These are phyloP conservation scores for Peterozyma xylosa DNA, from an alignment of 805 yeast species.

Conservation along the genomic window DNA sequence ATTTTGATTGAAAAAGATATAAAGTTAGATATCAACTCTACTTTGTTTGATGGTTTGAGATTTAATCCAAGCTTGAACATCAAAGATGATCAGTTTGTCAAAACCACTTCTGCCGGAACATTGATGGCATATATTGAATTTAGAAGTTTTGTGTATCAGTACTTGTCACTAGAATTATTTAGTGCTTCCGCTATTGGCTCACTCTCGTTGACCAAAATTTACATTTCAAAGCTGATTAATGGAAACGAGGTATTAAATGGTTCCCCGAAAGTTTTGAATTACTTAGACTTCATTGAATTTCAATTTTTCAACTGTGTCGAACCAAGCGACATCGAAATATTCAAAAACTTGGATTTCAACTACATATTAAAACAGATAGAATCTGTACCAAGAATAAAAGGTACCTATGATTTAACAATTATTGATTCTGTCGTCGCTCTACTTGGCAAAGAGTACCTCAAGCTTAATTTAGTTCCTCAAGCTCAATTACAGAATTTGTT, in stretches of 20 bases:
- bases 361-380: slow-evolving; percentile 32
- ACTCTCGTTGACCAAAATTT: slow-evolving; percentile 41
- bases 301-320: slow-evolving; percentile 36
- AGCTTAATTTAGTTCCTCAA: background rate
- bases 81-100: slow-evolving; percentile 24
- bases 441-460: background rate
- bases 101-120: slow-evolving; percentile 37
- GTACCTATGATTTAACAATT: slow-evolving; percentile 34
- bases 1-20: slow-evolving; percentile 45
- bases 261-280: slow-evolving; percentile 59
- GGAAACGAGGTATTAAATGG: slow-evolving; percentile 43
- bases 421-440: slow-evolving; percentile 23
- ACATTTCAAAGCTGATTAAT: slow-evolving; percentile 46
- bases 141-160: slow-evolving; percentile 55
- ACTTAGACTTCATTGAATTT: slow-evolving; percentile 65
- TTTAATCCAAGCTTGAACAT: slow-evolving; percentile 35
- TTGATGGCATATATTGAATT: slow-evolving; percentile 54
- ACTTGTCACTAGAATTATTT: slow-evolving; percentile 69
- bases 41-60: slow-evolving; percentile 45
- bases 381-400: background rate
- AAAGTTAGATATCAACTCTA: slow-evolving; percentile 36
- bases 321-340: slow-evolving; percentile 25
- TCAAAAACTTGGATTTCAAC: slow-evolving; percentile 29
- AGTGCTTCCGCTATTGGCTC: slow-evolving; percentile 36
- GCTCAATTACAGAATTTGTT: slow-evolving; percentile 9